Base-by-base conservation (phyloP, 225 moss, liverwort and hornwort genomes). In the Marchantia polymorpha region DNA sequence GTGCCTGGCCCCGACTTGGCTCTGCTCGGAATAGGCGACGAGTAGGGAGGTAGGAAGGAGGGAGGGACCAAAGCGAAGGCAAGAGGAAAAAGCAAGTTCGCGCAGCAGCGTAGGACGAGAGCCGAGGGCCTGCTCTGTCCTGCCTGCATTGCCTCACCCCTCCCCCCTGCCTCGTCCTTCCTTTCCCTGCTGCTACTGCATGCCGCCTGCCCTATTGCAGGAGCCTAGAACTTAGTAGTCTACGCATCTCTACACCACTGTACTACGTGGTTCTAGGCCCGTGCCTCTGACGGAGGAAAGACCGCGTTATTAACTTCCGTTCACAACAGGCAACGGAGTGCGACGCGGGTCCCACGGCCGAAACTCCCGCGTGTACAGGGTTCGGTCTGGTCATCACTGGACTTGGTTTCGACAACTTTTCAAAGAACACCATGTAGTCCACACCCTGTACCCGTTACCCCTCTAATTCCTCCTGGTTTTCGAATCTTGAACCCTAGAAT, bases 231-330 rank as follows among this genome's bases (percentile, higher is more conserved):
- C 49, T 23, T 26, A 29, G 65, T 26, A 65, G 26, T 65, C 19
- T 49, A 72, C 49, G 49, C 20, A 52, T 49, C 72, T 17, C 25
- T 11, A 65, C 65, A 9, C 26, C 51, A 72, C 72, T 50, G 72
- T 72, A 49, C 51, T 50, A 72, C 22, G 72, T 72, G 72, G 72
- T 72, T 72, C 20, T 72, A 51, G 50, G 72, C 25, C 29, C 50
- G 16, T 50, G 23, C 72, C 49, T 50, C 72, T 8, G 49, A 51
- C 72, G 50, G 72, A 72, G 49, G 51, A 72, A 51, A 25, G 49
- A 25, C 55, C 39, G 47, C 74, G 29, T 55, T 55, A 54, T 74
- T 74, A 74, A 58, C 54, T 74, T 74, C 55, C 74, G 54, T 74
- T 29, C 74, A 23, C 55, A 55, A 31, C 3, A 74, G 74, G 54